Percentiles rank a stretch among this genome's conserved stretches.
Evolutionary conservation across 371 early-diverging fungal species (phyloP).

Genomic region (Chytridium lagenaria): DNA sequence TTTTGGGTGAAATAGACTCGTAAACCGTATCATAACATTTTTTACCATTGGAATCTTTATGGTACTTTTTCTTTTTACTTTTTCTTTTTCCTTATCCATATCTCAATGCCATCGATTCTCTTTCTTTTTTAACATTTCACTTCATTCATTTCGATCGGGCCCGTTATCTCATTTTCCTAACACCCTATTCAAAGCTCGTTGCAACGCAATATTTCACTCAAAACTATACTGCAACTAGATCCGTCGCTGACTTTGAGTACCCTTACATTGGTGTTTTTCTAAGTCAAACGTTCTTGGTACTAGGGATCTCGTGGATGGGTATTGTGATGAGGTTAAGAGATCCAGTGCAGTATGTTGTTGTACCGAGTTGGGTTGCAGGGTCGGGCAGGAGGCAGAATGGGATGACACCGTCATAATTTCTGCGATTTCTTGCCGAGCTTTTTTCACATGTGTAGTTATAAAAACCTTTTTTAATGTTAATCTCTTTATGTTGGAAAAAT

Average conservation of each 20-base stretch:
- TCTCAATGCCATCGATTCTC: too few species aligned
- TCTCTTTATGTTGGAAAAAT: too few species aligned
- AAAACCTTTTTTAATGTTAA: too few species aligned
- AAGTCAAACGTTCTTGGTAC: constrained; percentile 1
- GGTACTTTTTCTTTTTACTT: not conserved
- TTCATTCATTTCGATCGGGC: too few species aligned
- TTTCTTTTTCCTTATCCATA: not conserved
- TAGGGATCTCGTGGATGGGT: constrained; percentile 24
- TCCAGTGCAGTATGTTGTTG: constrained; percentile 27
- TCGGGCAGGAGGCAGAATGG: constrained; percentile 16
- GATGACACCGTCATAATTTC: too few species aligned
- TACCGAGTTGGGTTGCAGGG: constrained; percentile 19
- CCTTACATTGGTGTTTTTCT: not conserved
- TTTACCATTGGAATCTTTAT: constrained; percentile 8
- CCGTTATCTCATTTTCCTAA: not conserved
- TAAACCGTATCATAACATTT: not conserved
- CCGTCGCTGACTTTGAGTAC: constrained; percentile 2
- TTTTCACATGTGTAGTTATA: too few species aligned
- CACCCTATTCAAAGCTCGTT: not conserved
- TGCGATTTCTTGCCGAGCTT: too few species aligned
- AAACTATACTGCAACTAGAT: not conserved
- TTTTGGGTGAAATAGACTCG: not conserved
- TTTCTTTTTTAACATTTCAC: too few species aligned
- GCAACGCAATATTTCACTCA: not conserved
- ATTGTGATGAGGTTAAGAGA: constrained; percentile 13